Base-by-base conservation (phyloP, 805 yeast genomes). In the Naumovozyma dairenensis region DNA sequence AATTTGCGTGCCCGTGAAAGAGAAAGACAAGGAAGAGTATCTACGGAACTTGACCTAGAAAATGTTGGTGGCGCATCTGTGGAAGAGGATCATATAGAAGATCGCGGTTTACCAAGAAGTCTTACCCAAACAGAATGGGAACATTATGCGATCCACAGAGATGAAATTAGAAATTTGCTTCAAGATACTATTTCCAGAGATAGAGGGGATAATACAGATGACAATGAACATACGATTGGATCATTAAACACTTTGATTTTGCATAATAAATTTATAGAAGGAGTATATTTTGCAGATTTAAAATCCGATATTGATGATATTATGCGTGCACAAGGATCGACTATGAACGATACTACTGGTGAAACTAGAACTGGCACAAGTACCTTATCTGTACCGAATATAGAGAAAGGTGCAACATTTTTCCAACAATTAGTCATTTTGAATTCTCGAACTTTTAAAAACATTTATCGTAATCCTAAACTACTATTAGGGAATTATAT, bases 401-500 rank as follows among this genome's bases (percentile, higher is more conserved):
- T 40, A 5, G 27, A 37, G 29, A 19, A 40, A 25, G 40, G 54
- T 36, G 92, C 95, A 1, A 61, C 72, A 0, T 64, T 84, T 43
- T 40, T 62, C 3, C 66, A 71, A 12, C 97, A 92, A 53, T 60
- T 86, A 28, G 37, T 65, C n/a, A 77, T 92, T 39, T 62, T 92
- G 33, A 75, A 87, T 6, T 78, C 85, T 14, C 70, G 98, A 49
- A 81, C 96, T 0, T 89, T 92, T 65, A 86, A 85, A 51, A 92
- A 92, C 57, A 69, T 86, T 29, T 89, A 87, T 64, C 70, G 98
- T 53, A 87, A 87, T 58, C 98, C 98, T 7, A 79, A 74, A 60
- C 65, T 92, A n/a, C 67, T 92, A 34, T 55, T 86, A 39, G 82
- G 92, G 1, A 94, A 92, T 49, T 89, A 89, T 51, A 63, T 80